Evolutionary conservation across 2,329 filamentous ascomycete genomes (phyloP).

Genomic region (Claviceps arundinis): DNA sequence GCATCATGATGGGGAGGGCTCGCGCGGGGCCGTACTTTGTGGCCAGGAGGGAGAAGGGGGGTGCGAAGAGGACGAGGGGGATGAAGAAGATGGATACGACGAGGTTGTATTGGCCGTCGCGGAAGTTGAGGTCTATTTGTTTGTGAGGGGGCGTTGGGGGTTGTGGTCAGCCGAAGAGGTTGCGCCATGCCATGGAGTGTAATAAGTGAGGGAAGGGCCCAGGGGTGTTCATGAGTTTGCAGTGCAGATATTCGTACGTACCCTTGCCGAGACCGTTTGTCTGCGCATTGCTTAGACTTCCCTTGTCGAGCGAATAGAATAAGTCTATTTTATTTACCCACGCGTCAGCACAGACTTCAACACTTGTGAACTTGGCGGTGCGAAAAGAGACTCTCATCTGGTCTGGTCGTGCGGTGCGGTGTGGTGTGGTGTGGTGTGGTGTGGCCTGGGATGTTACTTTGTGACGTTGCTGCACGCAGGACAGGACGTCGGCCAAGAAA

Average conservation of each 20-base stretch:
- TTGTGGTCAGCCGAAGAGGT: neutral
- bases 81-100: slow-evolving; percentile 63
- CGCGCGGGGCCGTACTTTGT: slow-evolving; percentile 57
- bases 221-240: too few species aligned
- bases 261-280: slow-evolving; percentile 31
- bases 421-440: too few species aligned
- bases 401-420: neutral
- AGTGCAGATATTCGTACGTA: slow-evolving; percentile 8
- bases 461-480: slow-evolving; percentile 29
- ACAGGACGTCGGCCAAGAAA: slow-evolving; percentile 18
- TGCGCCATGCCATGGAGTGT: slow-evolving; percentile 10
- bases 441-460: neutral
- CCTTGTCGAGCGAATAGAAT: slow-evolving; percentile 33
- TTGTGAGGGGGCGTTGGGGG: too few species aligned
- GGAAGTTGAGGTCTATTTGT: slow-evolving; percentile 34
- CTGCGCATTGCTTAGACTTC: slow-evolving; percentile 39
- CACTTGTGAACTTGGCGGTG: too few species aligned
- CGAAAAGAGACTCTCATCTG: neutral
- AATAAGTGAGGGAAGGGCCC: too few species aligned
- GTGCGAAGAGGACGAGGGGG: slow-evolving; percentile 60
- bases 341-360: neutral
- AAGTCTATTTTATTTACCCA: slow-evolving; percentile 21
- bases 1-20: slow-evolving; percentile 60
- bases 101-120: slow-evolving; percentile 53
- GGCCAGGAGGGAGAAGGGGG: slow-evolving; percentile 44